Base-by-base conservation (phyloP, 2,329 filamentous ascomycete genomes). In the Cercospora berteroae region DNA sequence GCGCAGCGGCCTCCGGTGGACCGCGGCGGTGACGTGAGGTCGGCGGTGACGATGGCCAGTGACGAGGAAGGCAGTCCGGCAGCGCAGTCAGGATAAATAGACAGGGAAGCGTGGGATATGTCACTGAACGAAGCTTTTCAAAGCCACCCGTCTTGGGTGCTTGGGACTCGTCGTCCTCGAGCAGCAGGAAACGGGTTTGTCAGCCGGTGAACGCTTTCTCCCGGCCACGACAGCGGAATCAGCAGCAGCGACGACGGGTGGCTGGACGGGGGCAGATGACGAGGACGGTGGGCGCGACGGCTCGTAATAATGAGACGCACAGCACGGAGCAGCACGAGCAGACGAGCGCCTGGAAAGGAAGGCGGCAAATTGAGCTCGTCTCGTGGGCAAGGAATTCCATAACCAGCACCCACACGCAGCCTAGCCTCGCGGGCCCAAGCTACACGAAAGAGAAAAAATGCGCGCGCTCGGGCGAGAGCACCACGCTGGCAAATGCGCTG, bases 91-190 rank as follows among this genome's bases (percentile, higher is more conserved):
- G 52, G 52, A 57, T 57, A 33, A 50, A 25, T 33, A 57, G 52
- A 33, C 52, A 57, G 25, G 52, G 52, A 57, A 57, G 52, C 52
- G 52, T 31, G 52, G 52, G 52, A 57, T 31, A 57, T 57, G 52
- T 29, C 52, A 57, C 52, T 7, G 25, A 20, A 31, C 29, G 52
- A 57, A 57, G 52, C 52, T 57, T 57, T 31, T 29, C 52, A 57
- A 29, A 57, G 52, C 52, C 52, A 57, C 25, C 52, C 52, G 52
- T n/a, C 52, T 57, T 57, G 52, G 52, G n/a, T 20, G 25, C 52
- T 57, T 57, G 52, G 52, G 25, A 57, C 52, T 57, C 52, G 52
- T 29, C 52, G 52, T 57, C 52, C 20, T 57, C 52, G 52, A 57
- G 25, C 52, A 57, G 52, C 52, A 57, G 52, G 25, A 31, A n/a